Evolutionary conservation across 345 rosid species (phyloP), one percentile per base, ranked within the genome.

Genomic region (Linum tenue): DNA sequence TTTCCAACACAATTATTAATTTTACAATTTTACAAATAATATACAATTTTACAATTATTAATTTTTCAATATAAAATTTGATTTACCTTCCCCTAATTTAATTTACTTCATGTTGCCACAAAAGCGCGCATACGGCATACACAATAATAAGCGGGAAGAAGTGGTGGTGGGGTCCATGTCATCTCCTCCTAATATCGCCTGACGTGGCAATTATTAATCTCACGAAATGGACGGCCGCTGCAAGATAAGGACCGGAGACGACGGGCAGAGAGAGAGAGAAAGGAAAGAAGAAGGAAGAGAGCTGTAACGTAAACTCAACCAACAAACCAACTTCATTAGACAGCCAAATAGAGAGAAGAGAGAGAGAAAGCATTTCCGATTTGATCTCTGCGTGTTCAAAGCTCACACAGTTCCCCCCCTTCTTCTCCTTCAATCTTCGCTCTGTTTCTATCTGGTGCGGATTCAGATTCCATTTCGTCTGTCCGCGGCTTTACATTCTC

Each of bases 191-290:
- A 43, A 38, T 12, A 7, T 0, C 75, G 31, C 31, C 60, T 82
- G 87, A 86, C 79, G 81, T 85, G 91, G 81, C 84, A 74, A 73
- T 8, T 73, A 67, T 67, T 67, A 70, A 73, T 72, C 31, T 43
- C 59, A 81, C 73, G 67, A 76, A 79, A 59, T 64, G 80, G 81
- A 75, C 72, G 81, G 68, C 70, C 82, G 83, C 78, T 72, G 85
- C 81, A 80, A 71, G 88, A 82, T 70, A 75, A 84, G 82, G 75
- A 81, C 87, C 51, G 65, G 80, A 64, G 76, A 22, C 31, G 31
- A 22, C 31, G 31, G 31, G 31, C 31, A 70, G 37, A 39, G 42
- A 60, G n/a, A n/a, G n/a, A n/a, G 31, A 22, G 31, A 22, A 22
- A 22, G 31, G 31, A 22, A 22, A 22, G 31, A 22, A 22, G 31